Percentiles rank a stretch among this genome's conserved stretches.
Conservation (phyloP, 495 filamentous ascomycete species). For the Neurospora sp. region DNA sequence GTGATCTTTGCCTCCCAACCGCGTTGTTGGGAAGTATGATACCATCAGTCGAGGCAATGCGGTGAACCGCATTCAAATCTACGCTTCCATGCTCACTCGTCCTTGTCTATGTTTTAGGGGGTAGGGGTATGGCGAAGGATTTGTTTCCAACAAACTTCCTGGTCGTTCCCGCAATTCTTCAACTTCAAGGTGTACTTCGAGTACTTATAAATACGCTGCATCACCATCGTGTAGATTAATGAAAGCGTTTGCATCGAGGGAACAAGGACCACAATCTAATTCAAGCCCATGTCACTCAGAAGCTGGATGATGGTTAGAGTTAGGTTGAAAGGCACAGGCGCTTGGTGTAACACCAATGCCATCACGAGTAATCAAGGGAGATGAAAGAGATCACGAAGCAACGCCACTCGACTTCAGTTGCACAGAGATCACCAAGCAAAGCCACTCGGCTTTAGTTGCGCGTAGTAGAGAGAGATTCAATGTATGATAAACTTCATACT, state of each 20-base stretch:
- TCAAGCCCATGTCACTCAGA: no score
- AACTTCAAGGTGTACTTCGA: background rate
- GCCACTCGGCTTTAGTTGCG: background rate
- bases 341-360: background rate
- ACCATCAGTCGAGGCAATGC: background rate
- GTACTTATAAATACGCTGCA: background rate
- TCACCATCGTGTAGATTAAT: no score
- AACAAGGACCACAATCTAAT: no score
- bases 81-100: background rate
- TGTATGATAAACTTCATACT: background rate
- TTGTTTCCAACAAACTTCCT: background rate
- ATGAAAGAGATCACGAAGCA: background rate
- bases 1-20: background rate
- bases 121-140: background rate
- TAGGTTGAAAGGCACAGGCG: background rate
- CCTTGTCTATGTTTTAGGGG: background rate
- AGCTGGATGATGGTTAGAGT: no score
- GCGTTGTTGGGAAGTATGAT: background rate
- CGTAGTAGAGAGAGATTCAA: background rate
- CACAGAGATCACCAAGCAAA: background rate
- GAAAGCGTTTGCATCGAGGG: no score
- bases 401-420: background rate
- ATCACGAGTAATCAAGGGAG: background rate
- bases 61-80: background rate
- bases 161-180: background rate